Percentiles rank a stretch among this genome's conserved stretches.
Conservation (phyloP, 441 rosid genomes). For the Pelargonium cotyledonis region DNA sequence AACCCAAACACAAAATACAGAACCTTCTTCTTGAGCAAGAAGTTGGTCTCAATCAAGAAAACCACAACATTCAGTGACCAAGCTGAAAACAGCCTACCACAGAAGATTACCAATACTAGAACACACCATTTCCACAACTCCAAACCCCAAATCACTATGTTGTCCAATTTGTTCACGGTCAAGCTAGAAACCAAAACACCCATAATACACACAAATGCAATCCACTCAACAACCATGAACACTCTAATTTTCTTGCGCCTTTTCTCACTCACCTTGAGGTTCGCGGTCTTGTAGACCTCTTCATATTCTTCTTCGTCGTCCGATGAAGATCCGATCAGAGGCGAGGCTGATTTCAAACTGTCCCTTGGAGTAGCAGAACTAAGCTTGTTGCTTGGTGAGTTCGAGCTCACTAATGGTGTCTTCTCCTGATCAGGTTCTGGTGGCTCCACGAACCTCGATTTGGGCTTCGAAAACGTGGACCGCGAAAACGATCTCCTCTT, state of each 20-base stretch:
- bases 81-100: conserved; percentile 42
- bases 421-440: conserved; percentile 27
- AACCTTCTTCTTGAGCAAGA: conserved; percentile 50
- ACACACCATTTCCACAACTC: conserved; percentile 60
- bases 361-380: background rate
- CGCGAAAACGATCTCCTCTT: conserved; percentile 41
- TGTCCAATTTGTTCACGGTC: conserved; percentile 17
- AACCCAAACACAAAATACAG: conserved; percentile 47
- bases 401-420: conserved; percentile 29
- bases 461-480: conserved; percentile 62
- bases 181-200: conserved; percentile 19
- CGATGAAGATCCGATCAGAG: conserved; percentile 25
- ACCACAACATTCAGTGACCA: conserved; percentile 41
- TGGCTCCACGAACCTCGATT: conserved; percentile 74
- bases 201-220: conserved; percentile 19
- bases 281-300: conserved; percentile 45
- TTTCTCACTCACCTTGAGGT: conserved; percentile 37
- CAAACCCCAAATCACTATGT: conserved; percentile 33
- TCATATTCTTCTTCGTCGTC: conserved; percentile 35
- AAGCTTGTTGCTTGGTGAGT: conserved; percentile 44
- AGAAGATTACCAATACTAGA: conserved; percentile 38
- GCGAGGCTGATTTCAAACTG: background rate
- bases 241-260: conserved; percentile 17
- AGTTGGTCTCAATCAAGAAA: conserved; percentile 45
- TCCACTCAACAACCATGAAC: conserved; percentile 21